These are phyloP conservation scores for Zea mays DNA, from an alignment of 176 grass and related monocot genomes.

Conservation along the genomic window Zm-B73-REFERENCE-NAM-5.0 NC_050096.1:117738501-117739000, in stretches of 20 bases:
- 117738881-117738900: background rate
- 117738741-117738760: background rate
- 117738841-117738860: background rate
- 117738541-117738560: background rate
- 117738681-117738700: background rate
- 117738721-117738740: background rate
- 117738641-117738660: background rate
- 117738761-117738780: constrained; percentile 1
- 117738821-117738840: background rate
- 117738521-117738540: constrained; percentile 1
- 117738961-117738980: background rate
- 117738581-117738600: background rate
- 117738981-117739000: background rate
- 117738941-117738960: background rate
- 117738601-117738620: background rate
- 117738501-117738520: constrained; percentile 1
- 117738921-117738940: background rate
- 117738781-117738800: background rate
- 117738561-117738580: background rate
- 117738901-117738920: background rate
- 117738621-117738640: background rate
- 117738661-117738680: background rate
- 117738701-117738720: background rate
- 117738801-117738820: background rate
- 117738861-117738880: background rate